A percentile compares a stretch with the other conserved stretches of the same genome.
Conservation (phyloP, 257 asterid genomes). For the Salvia hispanica region DNA sequence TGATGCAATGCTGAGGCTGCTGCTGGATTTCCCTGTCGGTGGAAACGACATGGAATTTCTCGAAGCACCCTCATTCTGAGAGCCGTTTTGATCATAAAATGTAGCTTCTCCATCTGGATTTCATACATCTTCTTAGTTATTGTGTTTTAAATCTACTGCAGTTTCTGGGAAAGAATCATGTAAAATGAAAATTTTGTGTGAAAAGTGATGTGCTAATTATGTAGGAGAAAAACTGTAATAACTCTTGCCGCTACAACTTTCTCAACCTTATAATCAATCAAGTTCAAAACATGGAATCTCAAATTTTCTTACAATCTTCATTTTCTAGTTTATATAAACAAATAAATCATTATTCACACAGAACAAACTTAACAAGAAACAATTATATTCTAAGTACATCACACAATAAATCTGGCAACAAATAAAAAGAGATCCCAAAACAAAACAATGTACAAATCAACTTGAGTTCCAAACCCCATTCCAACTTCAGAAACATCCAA, state of each 20-base stretch:
- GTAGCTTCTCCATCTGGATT: not conserved
- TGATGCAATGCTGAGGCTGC: conserved; percentile 39
- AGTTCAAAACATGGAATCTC: not conserved
- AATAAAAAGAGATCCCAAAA: conserved; percentile 31
- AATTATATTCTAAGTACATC: conserved; percentile 41
- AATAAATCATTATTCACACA: conserved; percentile 52
- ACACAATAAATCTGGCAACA: conserved; percentile 39
- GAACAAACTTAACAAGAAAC: conserved; percentile 33
- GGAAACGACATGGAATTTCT: conserved; percentile 47
- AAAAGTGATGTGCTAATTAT: not conserved
- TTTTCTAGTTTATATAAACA: conserved; percentile 26
- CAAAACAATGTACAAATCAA: conserved; percentile 42
- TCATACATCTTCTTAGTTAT: not conserved
- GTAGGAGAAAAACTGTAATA: no score
- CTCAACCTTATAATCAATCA: not conserved
- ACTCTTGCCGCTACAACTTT: not conserved
- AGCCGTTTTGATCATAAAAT: not conserved
- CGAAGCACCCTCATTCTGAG: conserved; percentile 32
- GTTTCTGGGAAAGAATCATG: not conserved
- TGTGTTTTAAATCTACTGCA: not conserved
- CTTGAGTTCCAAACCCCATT: conserved; percentile 29
- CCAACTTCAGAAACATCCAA: conserved; percentile 58
- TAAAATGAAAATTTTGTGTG: not conserved
- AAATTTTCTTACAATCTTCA: conserved; percentile 16
- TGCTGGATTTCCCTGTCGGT: conserved; percentile 47